Conservation (phyloP, 2,329 filamentous ascomycete species). For the Macrophomina phaseolina region DNA sequence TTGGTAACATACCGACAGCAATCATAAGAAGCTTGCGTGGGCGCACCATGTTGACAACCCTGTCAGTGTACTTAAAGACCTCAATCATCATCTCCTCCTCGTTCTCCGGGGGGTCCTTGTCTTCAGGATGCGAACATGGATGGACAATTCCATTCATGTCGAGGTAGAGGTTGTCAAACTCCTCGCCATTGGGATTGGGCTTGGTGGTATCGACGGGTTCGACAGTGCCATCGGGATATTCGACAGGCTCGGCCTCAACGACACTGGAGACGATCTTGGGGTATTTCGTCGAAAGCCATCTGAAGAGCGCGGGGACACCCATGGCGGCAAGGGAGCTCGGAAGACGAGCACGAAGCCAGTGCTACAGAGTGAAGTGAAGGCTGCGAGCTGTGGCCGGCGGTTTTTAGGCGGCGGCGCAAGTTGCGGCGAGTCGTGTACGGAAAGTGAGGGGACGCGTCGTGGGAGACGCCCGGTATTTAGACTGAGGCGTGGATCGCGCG, state of each 20-base stretch:
- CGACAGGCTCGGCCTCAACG: conserved; percentile 76
- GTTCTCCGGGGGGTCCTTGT: conserved; percentile 85
- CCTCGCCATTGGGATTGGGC: conserved; percentile 95
- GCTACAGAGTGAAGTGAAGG: neutral
- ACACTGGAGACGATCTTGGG: conserved; percentile 96
- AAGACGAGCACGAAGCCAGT: neutral
- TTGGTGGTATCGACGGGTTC: conserved; percentile 85
- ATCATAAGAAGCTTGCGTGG: conserved; percentile 97
- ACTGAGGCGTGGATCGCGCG: conserved; percentile 3
- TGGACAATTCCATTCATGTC: conserved; percentile 99
- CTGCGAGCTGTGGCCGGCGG: neutral
- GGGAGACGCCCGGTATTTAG: conserved; percentile 13
- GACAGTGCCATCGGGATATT: conserved; percentile 79
- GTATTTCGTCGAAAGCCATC: conserved; percentile 96
- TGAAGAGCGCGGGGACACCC: conserved; percentile 94
- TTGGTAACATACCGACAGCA: conserved; percentile 74
- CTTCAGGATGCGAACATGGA: conserved; percentile 96
- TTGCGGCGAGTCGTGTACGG: neutral
- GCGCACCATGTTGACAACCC: conserved; percentile 97
- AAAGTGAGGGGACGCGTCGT: conserved; percentile 10
- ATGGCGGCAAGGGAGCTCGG: conserved; percentile 56
- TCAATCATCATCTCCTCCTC: conserved; percentile 99
- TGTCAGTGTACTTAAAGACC: conserved; percentile 97
- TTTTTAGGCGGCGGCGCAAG: conserved; percentile 9
- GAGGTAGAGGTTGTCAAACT: conserved; percentile 96